Conservation (phyloP, 2,329 filamentous ascomycete species). For the Ascochyta clinopodiicola region DNA sequence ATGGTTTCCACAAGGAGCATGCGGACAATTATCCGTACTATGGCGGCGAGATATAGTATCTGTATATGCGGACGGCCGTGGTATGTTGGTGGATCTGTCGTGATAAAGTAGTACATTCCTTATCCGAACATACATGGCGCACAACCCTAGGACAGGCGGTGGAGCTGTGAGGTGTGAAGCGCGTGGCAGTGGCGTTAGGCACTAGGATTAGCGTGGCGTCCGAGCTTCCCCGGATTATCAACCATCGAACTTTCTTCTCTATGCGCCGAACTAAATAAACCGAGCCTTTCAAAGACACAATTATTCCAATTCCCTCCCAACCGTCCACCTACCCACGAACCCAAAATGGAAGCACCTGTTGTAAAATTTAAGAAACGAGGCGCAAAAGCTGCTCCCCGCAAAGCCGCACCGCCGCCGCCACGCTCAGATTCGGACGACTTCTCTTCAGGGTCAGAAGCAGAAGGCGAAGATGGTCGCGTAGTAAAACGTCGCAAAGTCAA, state of each 20-base stretch:
- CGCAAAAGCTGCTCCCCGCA: slow-evolving; percentile 78
- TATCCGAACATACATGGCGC: no score
- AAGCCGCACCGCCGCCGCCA: slow-evolving; percentile 81
- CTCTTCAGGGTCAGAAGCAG: slow-evolving; percentile 76
- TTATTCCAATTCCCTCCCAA: not conserved
- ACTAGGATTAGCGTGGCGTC: slow-evolving; percentile 4
- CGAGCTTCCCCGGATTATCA: slow-evolving; percentile 15
- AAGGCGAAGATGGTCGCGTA: slow-evolving; percentile 67
- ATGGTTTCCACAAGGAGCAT: slow-evolving; percentile 1
- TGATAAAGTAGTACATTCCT: not conserved
- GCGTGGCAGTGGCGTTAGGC: slow-evolving; percentile 5
- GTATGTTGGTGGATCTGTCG: no score
- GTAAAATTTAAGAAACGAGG: slow-evolving; percentile 86
- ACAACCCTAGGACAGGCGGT: no score
- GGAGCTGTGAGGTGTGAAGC: not conserved
- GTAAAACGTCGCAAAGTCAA: slow-evolving; percentile 81
- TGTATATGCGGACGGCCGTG: not conserved
- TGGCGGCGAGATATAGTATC: slow-evolving; percentile 7
- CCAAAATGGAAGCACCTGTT: slow-evolving; percentile 56
- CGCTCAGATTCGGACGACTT: slow-evolving; percentile 56
- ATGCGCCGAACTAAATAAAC: not conserved
- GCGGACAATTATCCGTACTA: slow-evolving; percentile 1
- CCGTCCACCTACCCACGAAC: not conserved
- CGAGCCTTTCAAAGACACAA: not conserved
- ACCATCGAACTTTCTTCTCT: slow-evolving; percentile 10